Base-by-base conservation (phyloP, 2,329 filamentous ascomycete species). In the Diaporthe citriasiana region DNA sequence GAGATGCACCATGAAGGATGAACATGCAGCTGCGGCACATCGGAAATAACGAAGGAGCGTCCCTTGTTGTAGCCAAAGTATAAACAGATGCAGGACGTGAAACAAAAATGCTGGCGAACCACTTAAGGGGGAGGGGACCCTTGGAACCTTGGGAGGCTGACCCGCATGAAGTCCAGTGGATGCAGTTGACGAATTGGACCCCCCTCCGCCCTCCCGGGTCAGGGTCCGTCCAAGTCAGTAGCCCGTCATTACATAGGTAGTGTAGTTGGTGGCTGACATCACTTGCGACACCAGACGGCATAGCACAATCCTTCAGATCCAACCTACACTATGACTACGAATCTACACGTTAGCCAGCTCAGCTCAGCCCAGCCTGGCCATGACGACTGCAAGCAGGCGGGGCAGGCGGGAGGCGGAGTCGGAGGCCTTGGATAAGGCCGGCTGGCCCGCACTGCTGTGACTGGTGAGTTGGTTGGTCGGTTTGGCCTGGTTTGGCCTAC, bases 161-260 rank as follows among this genome's bases (percentile, higher is more conserved):
- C 60, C 42, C 51, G 60, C 60, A 66, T 50, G 63, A 45, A 33
- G 22, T 10, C 25, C 30, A 19, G 63, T 66, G 63, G 63, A 27
- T 66, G 45, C 45, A 33, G 63, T 66, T 66, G 63, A 66, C 63
- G 63, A 66, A 66, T 66, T 66, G 45, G 63, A 47, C 60, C 42
- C 42, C 60, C 38, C 63, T 35, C 59, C 47, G 30, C 33, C 45
- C 22, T 38, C 33, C 40, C n/a, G 63, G 63, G 63, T 68, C 45
- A 68, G 63, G 63, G 63, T 53, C 47, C 25, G 2, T 15, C n/a
- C 38, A 30, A 9, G 25, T 22, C 33, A 35, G 33, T 27, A 25
- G 33, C n/a, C 19, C 47, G 8, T 10, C n/a, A 12, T 13, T 9
- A n/a, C n/a, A n/a, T n/a, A n/a, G n/a, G n/a, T n/a, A n/a, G n/a